phyloP scores from a whole-genome alignment of 108 stramenopile species.

The Mayamaea pseudoterrestris region DNA sequence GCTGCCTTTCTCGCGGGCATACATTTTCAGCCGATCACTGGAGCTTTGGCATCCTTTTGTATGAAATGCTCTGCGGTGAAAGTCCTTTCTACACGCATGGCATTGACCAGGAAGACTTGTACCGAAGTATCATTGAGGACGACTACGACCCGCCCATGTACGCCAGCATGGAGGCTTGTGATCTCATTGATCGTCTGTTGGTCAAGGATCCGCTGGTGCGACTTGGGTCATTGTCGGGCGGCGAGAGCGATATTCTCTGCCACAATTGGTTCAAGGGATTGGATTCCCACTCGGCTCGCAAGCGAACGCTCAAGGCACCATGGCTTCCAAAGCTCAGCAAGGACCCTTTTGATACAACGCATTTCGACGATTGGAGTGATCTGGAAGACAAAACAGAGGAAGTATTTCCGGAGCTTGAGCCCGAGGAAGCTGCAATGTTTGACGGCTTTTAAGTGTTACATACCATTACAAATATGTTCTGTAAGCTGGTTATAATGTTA shows the following conservation, averaged over 20 bases:
- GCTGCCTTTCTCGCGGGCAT: conserved; percentile 80
- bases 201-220: conserved; percentile 37
- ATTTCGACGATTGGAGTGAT: conserved; percentile 19
- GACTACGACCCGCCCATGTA: conserved; percentile 13
- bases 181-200: conserved; percentile 40
- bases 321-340: conserved; percentile 71
- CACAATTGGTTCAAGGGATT: conserved; percentile 68
- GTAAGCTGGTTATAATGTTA: too few species aligned
- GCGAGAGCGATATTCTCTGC: conserved; percentile 39
- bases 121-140: conserved; percentile 60
- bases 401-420: conserved; percentile 1
- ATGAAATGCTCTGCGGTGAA: conserved; percentile 68
- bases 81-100: conserved; percentile 51
- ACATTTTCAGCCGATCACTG: conserved; percentile 83
- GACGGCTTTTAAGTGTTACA: too few species aligned
- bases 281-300: conserved; percentile 40
- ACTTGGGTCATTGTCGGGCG: conserved; percentile 40
- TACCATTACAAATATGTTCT: too few species aligned
- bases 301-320: conserved; percentile 63
- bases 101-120: conserved; percentile 55
- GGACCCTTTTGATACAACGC: conserved; percentile 39
- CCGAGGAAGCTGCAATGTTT: background rate
- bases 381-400: conserved; percentile 26
- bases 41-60: conserved; percentile 78
- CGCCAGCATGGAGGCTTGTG: conserved; percentile 16